phyloP scores from a whole-genome alignment of 371 early-diverging fungal genomes.

The Apophysomyces trapeziformis region DNA sequence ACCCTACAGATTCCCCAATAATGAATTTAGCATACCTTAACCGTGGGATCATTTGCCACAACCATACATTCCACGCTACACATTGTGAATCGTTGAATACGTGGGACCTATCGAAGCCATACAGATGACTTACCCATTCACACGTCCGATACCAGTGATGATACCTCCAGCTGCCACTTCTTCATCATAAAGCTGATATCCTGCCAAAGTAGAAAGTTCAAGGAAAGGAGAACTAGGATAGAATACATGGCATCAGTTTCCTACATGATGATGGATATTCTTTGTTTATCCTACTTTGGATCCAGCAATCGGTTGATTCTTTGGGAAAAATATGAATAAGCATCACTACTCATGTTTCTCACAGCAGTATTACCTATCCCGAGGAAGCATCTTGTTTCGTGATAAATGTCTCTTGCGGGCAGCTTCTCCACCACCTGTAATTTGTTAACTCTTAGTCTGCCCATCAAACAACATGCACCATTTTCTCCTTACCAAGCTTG shows the following conservation, averaged over 20 bases:
- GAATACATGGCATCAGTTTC: slow-evolving; percentile 12
- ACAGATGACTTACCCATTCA: slow-evolving; percentile 74
- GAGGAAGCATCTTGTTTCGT: slow-evolving; percentile 91
- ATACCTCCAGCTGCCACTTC: slow-evolving; percentile 94
- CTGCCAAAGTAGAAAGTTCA: slow-evolving; percentile 95
- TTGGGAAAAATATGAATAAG: slow-evolving; percentile 23
- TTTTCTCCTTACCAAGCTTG: slow-evolving; percentile 65
- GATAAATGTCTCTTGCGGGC: slow-evolving; percentile 88
- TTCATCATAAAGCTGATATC: slow-evolving; percentile 87
- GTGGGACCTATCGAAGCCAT: not conserved
- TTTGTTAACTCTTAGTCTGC: not conserved
- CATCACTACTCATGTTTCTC: slow-evolving; percentile 3
- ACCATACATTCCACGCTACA: slow-evolving; percentile 91
- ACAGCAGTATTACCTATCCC: slow-evolving; percentile 75
- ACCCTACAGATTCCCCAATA: not conserved
- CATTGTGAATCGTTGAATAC: not conserved
- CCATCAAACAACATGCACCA: not conserved
- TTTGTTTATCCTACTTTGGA: slow-evolving; percentile 65
- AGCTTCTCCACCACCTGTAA: slow-evolving; percentile 86
- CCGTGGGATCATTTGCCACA: slow-evolving; percentile 94
- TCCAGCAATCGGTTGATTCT: slow-evolving; percentile 85
- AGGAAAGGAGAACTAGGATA: slow-evolving; percentile 84
- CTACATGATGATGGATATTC: not conserved
- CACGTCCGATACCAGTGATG: slow-evolving; percentile 96
- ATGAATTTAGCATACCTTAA: slow-evolving; percentile 57